Conservation (phyloP, 2,329 filamentous ascomycete species). For the Keithomyces neogunnii region DNA sequence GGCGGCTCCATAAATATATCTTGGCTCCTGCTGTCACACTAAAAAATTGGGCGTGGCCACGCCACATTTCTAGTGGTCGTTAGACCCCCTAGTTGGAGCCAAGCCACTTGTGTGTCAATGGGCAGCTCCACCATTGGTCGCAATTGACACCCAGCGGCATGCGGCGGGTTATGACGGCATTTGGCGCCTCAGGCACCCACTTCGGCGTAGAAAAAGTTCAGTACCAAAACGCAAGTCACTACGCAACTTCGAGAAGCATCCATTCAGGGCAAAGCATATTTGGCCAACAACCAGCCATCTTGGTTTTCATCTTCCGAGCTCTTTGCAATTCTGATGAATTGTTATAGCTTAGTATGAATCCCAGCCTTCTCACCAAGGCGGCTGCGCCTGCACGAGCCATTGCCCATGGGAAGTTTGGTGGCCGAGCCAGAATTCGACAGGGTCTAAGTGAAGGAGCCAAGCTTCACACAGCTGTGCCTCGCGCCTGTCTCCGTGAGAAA, state of each 20-base stretch:
- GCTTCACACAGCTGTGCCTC: constrained; percentile 23
- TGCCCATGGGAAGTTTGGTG: constrained; percentile 32
- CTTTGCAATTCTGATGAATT: constrained; percentile 18
- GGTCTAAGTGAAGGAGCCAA: constrained; percentile 28
- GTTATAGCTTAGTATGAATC: constrained; percentile 33
- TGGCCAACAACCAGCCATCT: background rate
- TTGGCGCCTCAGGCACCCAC: constrained; percentile 19
- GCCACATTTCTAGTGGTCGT: too few species aligned
- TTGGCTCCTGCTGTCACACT: too few species aligned
- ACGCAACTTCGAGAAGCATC: constrained; percentile 9
- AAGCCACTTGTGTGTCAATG: too few species aligned
- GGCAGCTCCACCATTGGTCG: background rate
- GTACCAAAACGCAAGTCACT: background rate
- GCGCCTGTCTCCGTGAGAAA: constrained; percentile 11
- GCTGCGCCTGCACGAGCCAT: constrained; percentile 37
- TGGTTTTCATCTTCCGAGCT: constrained; percentile 1
- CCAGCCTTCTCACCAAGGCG: constrained; percentile 37
- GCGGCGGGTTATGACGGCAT: constrained; percentile 19
- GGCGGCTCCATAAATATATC: too few species aligned
- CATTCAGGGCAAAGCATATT: background rate
- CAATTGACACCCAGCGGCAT: background rate
- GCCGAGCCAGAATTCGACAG: constrained; percentile 29
- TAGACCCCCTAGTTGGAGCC: too few species aligned
- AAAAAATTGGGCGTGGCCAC: too few species aligned
- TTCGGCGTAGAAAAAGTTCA: constrained; percentile 15